Evolutionary conservation across 257 asterid genomes (phyloP).

Genomic region (Cynanchum wilfordii): DNA sequence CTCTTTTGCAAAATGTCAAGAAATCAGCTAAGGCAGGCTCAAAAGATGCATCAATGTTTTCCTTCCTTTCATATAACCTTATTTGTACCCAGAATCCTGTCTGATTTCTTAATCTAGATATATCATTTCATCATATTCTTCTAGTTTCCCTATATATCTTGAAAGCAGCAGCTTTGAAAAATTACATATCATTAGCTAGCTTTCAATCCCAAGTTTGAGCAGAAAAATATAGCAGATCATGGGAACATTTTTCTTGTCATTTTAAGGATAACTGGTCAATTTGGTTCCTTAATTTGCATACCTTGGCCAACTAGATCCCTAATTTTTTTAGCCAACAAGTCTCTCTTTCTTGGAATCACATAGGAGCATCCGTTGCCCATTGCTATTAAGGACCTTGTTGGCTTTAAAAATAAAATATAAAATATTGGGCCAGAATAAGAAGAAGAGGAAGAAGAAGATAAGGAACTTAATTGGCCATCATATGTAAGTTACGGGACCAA

Average conservation of each 20-base stretch:
- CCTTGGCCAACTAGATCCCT: too few relatives aligned
- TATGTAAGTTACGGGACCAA: too few relatives aligned
- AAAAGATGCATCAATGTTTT: not conserved
- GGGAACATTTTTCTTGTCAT: not conserved
- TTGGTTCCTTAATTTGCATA: too few relatives aligned
- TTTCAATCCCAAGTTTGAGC: not conserved
- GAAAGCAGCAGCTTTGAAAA: conserved; percentile 1
- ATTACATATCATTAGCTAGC: not conserved
- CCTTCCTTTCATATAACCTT: not conserved
- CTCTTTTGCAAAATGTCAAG: not conserved
- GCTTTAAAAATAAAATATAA: too few relatives aligned
- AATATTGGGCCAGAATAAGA: too few relatives aligned
- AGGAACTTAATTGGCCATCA: too few relatives aligned
- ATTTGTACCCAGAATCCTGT: not conserved
- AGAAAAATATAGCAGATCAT: not conserved
- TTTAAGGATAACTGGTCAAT: too few relatives aligned
- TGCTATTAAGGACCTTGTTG: too few relatives aligned
- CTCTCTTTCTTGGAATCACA: too few relatives aligned
- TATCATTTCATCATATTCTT: not conserved
- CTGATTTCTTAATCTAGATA: not conserved
- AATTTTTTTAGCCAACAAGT: too few relatives aligned
- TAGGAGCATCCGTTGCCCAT: too few relatives aligned
- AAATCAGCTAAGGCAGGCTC: not conserved
- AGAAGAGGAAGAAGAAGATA: too few relatives aligned
- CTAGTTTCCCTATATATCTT: not conserved